A percentile compares a stretch with the other conserved stretches of the same genome.
Conservation (phyloP, 169 alveolate genomes). For the Eimeria mitis region DNA sequence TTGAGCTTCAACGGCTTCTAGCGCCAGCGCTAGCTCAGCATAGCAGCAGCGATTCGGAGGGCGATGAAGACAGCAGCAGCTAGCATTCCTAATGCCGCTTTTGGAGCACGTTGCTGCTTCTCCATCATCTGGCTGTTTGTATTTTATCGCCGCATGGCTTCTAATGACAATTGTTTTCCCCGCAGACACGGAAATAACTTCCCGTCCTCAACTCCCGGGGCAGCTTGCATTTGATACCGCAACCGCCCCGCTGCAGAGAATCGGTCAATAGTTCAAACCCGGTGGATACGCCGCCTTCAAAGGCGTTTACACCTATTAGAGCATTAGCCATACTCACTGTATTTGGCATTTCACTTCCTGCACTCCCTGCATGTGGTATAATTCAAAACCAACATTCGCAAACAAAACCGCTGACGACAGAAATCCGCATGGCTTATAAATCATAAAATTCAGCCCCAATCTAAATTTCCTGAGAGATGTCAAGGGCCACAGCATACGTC, state of each 20-base stretch:
- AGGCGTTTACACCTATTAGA: background rate
- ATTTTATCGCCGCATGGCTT: background rate
- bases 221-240: background rate
- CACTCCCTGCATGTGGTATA: background rate
- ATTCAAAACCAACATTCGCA: background rate
- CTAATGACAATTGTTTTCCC: background rate
- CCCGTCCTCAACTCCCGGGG: background rate
- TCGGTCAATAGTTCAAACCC: background rate
- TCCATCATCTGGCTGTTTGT: background rate
- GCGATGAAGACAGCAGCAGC: constrained; percentile 12
- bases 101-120: background rate
- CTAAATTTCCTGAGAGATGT: background rate
- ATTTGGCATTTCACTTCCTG: background rate
- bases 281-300: background rate
- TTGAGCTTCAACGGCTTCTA: constrained; percentile 50
- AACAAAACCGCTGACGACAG: background rate
- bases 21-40: constrained; percentile 23
- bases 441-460: no score
- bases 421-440: no score
- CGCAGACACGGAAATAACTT: background rate
- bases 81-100: background rate
- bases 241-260: background rate
- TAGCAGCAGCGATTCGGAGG: constrained; percentile 7
- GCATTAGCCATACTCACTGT: background rate
- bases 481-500: background rate